A percentile compares a stretch with the other conserved stretches of the same genome.
phyloP scores from a whole-genome alignment of 805 yeast genomes.

The Saccharomycopsis sp. region DNA sequence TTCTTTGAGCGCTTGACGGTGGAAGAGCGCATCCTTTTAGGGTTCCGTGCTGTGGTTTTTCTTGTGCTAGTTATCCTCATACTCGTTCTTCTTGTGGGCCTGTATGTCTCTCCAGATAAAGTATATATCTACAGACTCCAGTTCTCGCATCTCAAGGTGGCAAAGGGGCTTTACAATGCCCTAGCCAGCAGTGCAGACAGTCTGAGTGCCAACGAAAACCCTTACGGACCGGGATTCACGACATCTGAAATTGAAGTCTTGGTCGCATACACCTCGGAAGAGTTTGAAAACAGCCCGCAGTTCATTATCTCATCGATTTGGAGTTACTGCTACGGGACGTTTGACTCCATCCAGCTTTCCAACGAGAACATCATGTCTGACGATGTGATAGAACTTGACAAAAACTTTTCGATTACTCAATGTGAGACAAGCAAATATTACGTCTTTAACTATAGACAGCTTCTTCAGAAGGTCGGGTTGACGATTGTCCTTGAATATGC shows the following conservation, averaged over 20 bases:
- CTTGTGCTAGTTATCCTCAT: conserved; percentile 2
- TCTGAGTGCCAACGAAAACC: conserved; percentile 22
- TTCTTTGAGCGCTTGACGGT: background rate
- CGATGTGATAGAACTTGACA: background rate
- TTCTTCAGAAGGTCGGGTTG: conserved; percentile 36
- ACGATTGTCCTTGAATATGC: conserved; percentile 44
- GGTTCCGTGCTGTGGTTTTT: conserved; percentile 4
- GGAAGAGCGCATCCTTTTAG: background rate
- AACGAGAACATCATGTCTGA: conserved; percentile 4
- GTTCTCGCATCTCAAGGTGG: conserved; percentile 47
- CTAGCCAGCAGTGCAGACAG: conserved; percentile 32
- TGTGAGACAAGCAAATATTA: conserved; percentile 18
- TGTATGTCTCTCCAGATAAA: background rate
- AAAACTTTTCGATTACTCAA: background rate
- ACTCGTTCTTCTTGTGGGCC: conserved; percentile 3
- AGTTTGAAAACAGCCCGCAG: conserved; percentile 45
- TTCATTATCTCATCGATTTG: conserved; percentile 35
- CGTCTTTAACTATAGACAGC: conserved; percentile 40
- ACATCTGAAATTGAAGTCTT: conserved; percentile 43
- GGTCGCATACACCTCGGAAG: conserved; percentile 38
- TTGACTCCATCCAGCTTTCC: conserved; percentile 6
- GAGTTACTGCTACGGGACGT: conserved; percentile 40
- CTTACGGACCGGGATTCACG: conserved; percentile 32
- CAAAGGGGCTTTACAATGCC: conserved; percentile 44
- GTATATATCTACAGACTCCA: conserved; percentile 30